These are phyloP conservation scores for Ziziphus jujuba DNA, from an alignment of 306 rosid genomes.

Conservation along the genomic window DNA sequence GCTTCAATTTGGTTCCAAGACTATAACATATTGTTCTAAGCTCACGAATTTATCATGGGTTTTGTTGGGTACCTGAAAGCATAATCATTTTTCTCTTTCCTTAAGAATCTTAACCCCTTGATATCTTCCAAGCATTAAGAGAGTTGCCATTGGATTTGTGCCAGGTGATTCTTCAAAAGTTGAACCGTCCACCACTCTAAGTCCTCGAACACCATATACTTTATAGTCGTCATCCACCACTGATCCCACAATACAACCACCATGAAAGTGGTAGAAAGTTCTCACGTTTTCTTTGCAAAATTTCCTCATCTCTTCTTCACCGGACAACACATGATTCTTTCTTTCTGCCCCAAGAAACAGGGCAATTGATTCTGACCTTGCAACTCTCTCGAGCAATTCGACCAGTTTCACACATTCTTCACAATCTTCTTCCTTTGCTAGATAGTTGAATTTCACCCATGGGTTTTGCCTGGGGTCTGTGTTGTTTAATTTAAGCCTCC, in stretches of 20 bases:
- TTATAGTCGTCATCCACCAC: constrained; percentile 58
- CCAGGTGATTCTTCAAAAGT: constrained; percentile 70
- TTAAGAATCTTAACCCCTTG: constrained; percentile 65
- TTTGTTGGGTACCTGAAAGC: background rate
- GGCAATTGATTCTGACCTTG: constrained; percentile 53
- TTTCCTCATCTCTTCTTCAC: constrained; percentile 33
- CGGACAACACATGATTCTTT: constrained; percentile 30
- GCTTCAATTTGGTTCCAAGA: too few species aligned
- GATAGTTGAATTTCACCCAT: constrained; percentile 65
- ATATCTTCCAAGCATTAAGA: constrained; percentile 77
- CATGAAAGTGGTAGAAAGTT: constrained; percentile 74
- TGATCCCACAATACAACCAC: constrained; percentile 58
- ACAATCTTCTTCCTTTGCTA: constrained; percentile 45
- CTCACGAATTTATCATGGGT: background rate
- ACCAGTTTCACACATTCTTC: constrained; percentile 53
- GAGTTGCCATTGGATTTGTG: constrained; percentile 74
- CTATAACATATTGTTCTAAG: too few species aligned
- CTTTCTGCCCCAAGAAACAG: constrained; percentile 40
- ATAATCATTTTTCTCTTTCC: constrained; percentile 28
- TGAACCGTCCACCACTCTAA: constrained; percentile 71
- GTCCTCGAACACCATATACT: constrained; percentile 52
- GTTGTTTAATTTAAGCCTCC: constrained; percentile 48
- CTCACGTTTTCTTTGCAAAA: constrained; percentile 56
- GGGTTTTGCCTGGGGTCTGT: constrained; percentile 72
- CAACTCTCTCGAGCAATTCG: constrained; percentile 48